Conservation (phyloP, 768 basidiomycete species). For the Rhodosporidiobolus odoratus region DNA sequence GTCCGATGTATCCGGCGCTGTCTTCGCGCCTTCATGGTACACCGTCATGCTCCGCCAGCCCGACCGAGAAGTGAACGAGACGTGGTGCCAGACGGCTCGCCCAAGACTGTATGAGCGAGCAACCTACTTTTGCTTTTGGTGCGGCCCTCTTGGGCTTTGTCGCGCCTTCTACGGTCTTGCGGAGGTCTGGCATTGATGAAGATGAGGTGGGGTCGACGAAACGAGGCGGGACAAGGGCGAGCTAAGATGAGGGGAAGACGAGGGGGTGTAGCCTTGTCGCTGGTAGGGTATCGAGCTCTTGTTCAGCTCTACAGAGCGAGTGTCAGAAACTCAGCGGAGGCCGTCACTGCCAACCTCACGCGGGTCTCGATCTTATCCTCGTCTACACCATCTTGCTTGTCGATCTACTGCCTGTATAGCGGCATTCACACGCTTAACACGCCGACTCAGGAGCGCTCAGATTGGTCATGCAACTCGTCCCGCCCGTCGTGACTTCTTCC, state of each 20-base stretch:
- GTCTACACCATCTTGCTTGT: too few species aligned
- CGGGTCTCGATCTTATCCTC: too few species aligned
- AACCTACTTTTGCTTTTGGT: constrained; percentile 83
- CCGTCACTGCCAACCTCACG: too few species aligned
- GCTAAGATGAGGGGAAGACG: neutral
- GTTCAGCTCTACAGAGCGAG: too few species aligned
- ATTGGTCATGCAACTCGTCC: neutral
- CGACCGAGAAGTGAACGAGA: neutral
- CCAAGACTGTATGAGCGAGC: neutral
- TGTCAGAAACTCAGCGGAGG: too few species aligned
- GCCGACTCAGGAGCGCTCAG: neutral
- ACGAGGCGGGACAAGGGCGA: neutral
- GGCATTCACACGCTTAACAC: too few species aligned
- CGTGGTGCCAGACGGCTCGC: neutral
- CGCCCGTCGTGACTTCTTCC: neutral
- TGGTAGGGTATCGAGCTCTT: too few species aligned
- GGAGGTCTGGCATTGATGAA: constrained; percentile 36
- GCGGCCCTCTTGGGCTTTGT: constrained; percentile 95
- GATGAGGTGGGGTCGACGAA: neutral
- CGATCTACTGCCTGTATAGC: too few species aligned
- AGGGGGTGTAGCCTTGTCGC: too few species aligned
- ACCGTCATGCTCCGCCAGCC: neutral
- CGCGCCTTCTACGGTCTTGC: constrained; percentile 83
- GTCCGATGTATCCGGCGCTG: too few species aligned
- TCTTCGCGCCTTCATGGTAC: too few species aligned